Conservation (phyloP, 164 flowering plant species). For the Vitis amurensis region DNA sequence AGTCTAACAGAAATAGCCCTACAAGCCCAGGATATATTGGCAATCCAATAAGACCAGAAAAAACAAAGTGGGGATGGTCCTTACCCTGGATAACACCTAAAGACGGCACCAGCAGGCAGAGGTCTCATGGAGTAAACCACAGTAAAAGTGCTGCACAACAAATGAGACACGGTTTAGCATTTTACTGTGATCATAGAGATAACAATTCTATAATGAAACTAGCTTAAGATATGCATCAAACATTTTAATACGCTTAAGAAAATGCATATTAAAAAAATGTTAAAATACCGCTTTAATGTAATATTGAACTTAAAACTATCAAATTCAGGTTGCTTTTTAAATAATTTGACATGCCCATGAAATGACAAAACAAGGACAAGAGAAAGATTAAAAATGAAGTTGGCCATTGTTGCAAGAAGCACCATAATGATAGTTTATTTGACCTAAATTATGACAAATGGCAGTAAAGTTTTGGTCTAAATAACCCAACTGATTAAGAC, state of each 20-base stretch:
- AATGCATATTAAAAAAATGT: neutral
- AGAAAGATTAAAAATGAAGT: neutral
- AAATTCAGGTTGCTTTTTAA: neutral
- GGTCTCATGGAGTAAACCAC: slow-evolving; percentile 91
- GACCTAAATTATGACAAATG: no score
- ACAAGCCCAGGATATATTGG: no score
- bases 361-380: neutral
- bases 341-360: neutral
- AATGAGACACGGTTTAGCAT: neutral
- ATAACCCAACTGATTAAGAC: neutral
- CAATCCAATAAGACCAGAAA: neutral
- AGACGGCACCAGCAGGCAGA: slow-evolving; percentile 83
- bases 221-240: neutral
- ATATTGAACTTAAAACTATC: neutral
- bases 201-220: neutral
- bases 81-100: slow-evolving; percentile 96
- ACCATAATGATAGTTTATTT: no score
- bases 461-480: no score
- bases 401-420: neutral
- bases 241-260: no score
- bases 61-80: slow-evolving; percentile 9
- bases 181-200: neutral
- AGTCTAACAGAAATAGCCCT: no score
- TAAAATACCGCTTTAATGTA: neutral
- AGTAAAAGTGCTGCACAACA: slow-evolving; percentile 73